Evolutionary conservation across 441 rosid species (phyloP).

Genomic region (Syzygium syzygioides): DNA sequence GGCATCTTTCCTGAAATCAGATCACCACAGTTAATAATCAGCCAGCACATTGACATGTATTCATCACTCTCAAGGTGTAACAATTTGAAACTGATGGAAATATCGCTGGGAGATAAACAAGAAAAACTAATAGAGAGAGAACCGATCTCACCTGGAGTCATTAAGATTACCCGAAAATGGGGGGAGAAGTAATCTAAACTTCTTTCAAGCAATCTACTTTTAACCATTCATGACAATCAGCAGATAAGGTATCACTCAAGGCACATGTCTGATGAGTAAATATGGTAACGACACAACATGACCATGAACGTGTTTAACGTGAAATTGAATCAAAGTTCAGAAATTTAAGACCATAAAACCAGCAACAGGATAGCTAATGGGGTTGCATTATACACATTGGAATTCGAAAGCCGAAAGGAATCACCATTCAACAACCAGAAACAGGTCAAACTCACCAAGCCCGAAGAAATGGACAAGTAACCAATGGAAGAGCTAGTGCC

Average conservation of each 20-base stretch:
- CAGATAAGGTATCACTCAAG: not conserved
- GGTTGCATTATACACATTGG: not conserved
- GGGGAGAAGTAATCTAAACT: not conserved
- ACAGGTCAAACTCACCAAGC: conserved; percentile 26
- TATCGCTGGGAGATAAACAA: not conserved
- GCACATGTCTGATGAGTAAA: not conserved
- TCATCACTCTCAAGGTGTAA: not conserved
- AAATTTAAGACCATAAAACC: not conserved
- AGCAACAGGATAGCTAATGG: not conserved
- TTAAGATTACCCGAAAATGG: not conserved
- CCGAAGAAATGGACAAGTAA: conserved; percentile 67
- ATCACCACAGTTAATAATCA: not conserved
- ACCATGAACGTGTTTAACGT: not conserved
- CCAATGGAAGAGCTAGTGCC: conserved; percentile 53
- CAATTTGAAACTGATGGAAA: not conserved
- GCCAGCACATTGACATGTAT: not conserved
- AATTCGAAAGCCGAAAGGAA: not conserved
- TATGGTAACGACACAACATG: not conserved
- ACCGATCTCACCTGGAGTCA: not conserved
- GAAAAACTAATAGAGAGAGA: not conserved
- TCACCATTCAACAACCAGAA: not conserved
- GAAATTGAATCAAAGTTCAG: not conserved
- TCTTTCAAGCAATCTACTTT: not conserved
- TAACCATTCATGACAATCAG: not conserved
- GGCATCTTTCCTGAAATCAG: not conserved